Base-by-base conservation (phyloP, 2,329 filamentous ascomycete species). In the Aspergillus jensenii region DNA sequence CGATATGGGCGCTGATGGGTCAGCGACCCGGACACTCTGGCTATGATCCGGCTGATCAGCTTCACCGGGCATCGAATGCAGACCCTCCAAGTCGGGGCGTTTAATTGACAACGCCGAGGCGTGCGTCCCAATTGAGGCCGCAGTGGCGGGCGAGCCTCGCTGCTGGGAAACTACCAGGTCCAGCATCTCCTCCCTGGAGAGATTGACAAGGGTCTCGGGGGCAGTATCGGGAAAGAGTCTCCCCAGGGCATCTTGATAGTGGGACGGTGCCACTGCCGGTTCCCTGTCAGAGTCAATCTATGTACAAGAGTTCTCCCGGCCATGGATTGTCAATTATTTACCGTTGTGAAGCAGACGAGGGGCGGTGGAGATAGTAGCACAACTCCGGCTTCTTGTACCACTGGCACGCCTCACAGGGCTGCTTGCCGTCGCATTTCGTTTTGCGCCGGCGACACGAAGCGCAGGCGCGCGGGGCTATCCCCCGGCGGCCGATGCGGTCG, bases 391-490 rank as follows among this genome's bases (percentile, higher is more conserved):
- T 88, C 53, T 89, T 85, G 70, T 90, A 91, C 70, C 89, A 91
- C 55, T 89, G 83, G 71, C 90, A 93, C 71, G 91, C 89, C 31
- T 89, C 88, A 70, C 90, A 93, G 4, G 90, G 90, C 68, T 90
- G 87, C 62, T 87, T 83, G 59, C 90, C 90, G 76, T 91, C 89
- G 69, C 90, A 93, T 61, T 89, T 86, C 46, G 92, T 92, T 74
- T 92, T 93, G 59, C 90, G 83, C 60, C 88, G 82, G 71, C 91
- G 87, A 76, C 90, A 91, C 67, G 89, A 87, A 48, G 87, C 85
- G 70, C 88, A 91, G 27, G 88, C 88, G 31, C 67, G 66, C 15
- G 46, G 46, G 7, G 21, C 27, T 3, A 19, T 14, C 3, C 46
- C 46, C 11, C 23, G 46, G 6, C 46, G 25, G 11, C 25, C 19